These are phyloP conservation scores for Aspergillus tamarii DNA, from an alignment of 2,329 filamentous ascomycete genomes.

Conservation along the genomic window DNA sequence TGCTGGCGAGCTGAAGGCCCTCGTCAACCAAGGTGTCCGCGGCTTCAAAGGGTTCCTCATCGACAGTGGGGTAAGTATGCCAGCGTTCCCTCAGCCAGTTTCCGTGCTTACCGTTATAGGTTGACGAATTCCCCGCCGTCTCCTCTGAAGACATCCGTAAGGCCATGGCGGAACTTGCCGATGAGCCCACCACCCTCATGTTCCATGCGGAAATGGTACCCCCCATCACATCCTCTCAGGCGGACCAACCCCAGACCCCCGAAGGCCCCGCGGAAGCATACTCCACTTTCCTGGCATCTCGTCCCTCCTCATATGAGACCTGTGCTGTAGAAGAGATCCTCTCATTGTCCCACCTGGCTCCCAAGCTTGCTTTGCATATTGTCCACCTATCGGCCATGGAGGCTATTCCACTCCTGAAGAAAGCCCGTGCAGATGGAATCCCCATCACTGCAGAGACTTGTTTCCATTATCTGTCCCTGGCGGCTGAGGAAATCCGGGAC, in stretches of 20 bases:
- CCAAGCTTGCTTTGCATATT: constrained; percentile 84
- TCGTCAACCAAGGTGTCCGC: constrained; percentile 83
- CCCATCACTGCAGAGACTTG: constrained; percentile 94
- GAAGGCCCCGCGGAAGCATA: constrained; percentile 76
- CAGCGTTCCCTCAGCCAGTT: neutral
- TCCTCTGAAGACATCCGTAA: constrained; percentile 75
- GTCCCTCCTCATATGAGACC: constrained; percentile 87
- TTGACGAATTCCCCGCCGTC: constrained; percentile 95
- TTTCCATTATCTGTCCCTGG: constrained; percentile 89
- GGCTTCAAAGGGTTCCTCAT: constrained; percentile 99
- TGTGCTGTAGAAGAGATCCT: constrained; percentile 88
- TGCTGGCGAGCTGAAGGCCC: constrained; percentile 71
- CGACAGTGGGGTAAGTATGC: constrained; percentile 79
- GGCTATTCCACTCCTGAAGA: constrained; percentile 77
- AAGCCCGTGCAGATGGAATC: constrained; percentile 72
- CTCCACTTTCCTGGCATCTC: constrained; percentile 86
- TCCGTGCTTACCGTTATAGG: constrained; percentile 52
- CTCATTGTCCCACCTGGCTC: constrained; percentile 76
- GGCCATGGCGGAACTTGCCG: constrained; percentile 79
- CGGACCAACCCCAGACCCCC: constrained; percentile 74
- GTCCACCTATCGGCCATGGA: constrained; percentile 90
- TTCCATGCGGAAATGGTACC: constrained; percentile 99
- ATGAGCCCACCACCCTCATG: constrained; percentile 89
- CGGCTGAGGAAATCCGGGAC: constrained; percentile 77
- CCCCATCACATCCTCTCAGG: constrained; percentile 77